These are phyloP conservation scores for Adansonia grandidieri DNA, from an alignment of 441 rosid species.

Conservation along the genomic window DNA sequence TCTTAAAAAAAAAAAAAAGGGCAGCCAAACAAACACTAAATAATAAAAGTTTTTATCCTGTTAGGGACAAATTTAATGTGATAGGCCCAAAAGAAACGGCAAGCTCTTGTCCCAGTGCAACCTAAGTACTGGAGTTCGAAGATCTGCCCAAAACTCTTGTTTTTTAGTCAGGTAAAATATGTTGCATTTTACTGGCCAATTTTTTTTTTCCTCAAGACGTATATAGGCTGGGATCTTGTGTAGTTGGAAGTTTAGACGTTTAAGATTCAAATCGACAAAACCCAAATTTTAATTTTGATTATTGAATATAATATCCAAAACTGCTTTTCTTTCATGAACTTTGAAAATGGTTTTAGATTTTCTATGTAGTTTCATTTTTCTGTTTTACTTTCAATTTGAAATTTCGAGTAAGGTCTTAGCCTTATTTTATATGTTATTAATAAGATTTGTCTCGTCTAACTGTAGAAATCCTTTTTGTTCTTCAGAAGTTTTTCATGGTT, in stretches of 20 bases:
- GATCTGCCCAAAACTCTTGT: background rate
- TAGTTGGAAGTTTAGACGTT: background rate
- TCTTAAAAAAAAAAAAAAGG: too few relatives aligned
- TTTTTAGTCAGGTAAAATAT: conserved; percentile 1
- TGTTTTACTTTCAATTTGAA: background rate
- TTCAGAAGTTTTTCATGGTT: background rate
- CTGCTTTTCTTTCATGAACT: background rate
- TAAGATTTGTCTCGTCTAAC: background rate
- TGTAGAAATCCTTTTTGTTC: background rate
- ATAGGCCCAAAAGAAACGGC: background rate
- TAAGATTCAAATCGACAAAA: background rate
- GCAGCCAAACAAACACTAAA: too few relatives aligned
- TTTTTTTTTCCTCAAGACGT: background rate
- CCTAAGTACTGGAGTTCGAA: background rate
- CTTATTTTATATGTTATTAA: background rate
- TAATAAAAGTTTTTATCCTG: too few relatives aligned
- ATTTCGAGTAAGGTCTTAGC: background rate
- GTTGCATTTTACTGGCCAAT: background rate
- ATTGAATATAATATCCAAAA: background rate
- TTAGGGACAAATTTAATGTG: background rate
- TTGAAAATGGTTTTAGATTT: background rate
- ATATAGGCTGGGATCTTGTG: background rate
- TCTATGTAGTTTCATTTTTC: background rate
- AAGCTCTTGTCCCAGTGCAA: background rate
- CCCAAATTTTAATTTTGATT: background rate